Evolutionary conservation across 2,329 filamentous ascomycete genomes (phyloP), one percentile per base, ranked within the genome.

Genomic region (Cercospora sojina): DNA sequence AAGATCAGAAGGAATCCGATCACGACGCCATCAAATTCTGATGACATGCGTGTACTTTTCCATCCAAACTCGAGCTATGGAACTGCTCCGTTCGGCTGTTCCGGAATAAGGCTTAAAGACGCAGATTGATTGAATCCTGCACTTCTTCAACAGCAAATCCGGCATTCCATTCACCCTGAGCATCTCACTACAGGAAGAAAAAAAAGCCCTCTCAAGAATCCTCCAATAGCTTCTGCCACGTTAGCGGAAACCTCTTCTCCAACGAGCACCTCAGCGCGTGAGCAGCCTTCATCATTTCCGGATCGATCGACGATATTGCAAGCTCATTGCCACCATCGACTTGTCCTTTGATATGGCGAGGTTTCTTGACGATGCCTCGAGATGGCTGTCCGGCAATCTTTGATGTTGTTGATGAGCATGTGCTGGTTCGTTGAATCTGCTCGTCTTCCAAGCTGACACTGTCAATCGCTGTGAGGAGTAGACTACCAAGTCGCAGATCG

Each of bases 141-240:
- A 51, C 12, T 51, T 10, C 23, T 51, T 25, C 47, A 23, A 23
- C 6, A 23, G 18, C 12, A 16, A 27, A 25, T 27, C 23, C 12
- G 1, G 9, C 47, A 9, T 12, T 7, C 9, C 47, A 23, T 3
- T 4, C 47, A 1, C 13, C 13, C 12, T 51, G 5, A 23, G 1
- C 47, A 5, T 10, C 47, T 16, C 13, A 6, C 25, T 51, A 20
- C 47, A 51, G 20, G 7, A 51, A 8, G 6, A 20, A 4, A 5
- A 51, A 8, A 5, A 20, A 4, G 2, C 5, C 20, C 10, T 23
- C 35, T 59, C 57, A 43, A 38, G 13, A 12, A 16, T 53, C 20
- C 59, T 53, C 56, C 43, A 65, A 29, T 8, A 65, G 32, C 27
- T 59, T 65, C 13, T 53, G 31, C 63, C 63, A 65, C n/a, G 63